Percentiles rank a stretch among this genome's conserved stretches.
phyloP scores from a whole-genome alignment of 202 grass and related monocot genomes.

The Hordeum pubiflorum region DNA sequence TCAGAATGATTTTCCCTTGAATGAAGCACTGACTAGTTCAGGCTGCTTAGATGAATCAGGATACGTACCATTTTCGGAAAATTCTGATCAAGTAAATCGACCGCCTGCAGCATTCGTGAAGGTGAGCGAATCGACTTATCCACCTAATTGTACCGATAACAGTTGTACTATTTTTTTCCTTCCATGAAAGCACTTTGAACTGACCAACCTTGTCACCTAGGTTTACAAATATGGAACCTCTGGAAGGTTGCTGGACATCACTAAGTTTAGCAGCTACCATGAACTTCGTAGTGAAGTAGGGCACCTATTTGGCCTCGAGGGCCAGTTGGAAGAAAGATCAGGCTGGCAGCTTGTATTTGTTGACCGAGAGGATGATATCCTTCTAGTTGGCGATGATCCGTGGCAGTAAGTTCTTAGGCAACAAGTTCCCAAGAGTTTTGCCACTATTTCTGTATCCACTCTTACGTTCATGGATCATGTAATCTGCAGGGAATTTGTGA shows the following conservation, averaged over 20 bases:
- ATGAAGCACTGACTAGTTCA: slow-evolving; percentile 48
- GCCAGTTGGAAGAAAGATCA: slow-evolving; percentile 99
- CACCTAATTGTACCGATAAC: neutral
- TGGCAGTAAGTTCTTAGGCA: slow-evolving; percentile 73
- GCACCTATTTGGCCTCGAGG: slow-evolving; percentile 76
- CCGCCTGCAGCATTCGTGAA: slow-evolving; percentile 61
- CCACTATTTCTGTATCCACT: neutral
- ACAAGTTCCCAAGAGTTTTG: neutral
- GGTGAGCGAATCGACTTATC: slow-evolving; percentile 42
- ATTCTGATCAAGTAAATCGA: slow-evolving; percentile 50
- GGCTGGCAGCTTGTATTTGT: slow-evolving; percentile 99
- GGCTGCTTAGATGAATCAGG: slow-evolving; percentile 62
- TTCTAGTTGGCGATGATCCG: slow-evolving; percentile 92
- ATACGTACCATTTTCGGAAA: slow-evolving; percentile 39
- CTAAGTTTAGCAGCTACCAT: slow-evolving; percentile 75
- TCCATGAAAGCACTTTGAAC: neutral
- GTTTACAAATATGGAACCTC: slow-evolving; percentile 67
- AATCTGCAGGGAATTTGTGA: slow-evolving; percentile 83
- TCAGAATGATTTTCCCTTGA: slow-evolving; percentile 52
- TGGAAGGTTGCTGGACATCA: slow-evolving; percentile 78
- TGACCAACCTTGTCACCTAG: slow-evolving; percentile 29
- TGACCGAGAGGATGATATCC: slow-evolving; percentile 79
- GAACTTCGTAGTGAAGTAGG: slow-evolving; percentile 78
- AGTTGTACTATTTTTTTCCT: slow-evolving; percentile 14
- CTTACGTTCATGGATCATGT: neutral